Conservation (phyloP, 768 basidiomycete genomes). For the Hemileccinum rubropunctum region DNA sequence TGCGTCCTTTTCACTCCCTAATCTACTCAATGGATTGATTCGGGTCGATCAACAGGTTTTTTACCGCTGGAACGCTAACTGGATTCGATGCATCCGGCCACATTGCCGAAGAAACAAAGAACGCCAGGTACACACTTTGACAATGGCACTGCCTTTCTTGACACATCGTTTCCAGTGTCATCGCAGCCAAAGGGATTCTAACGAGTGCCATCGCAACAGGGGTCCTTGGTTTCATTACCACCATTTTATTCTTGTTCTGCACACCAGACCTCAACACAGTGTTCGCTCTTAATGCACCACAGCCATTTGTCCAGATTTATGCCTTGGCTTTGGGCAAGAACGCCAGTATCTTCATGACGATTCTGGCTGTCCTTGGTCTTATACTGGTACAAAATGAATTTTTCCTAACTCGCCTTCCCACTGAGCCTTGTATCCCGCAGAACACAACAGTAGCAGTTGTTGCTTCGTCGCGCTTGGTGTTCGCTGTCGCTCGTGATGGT, state of each 20-base stretch:
- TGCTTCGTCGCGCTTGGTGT: slow-evolving; percentile 84
- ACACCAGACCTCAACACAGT: slow-evolving; percentile 74
- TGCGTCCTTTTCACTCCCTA: slow-evolving; percentile 31
- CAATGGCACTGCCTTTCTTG: not conserved
- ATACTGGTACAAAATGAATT: slow-evolving; percentile 57
- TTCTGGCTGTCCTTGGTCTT: slow-evolving; percentile 79
- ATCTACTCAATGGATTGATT: not conserved
- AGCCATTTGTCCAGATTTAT: slow-evolving; percentile 90
- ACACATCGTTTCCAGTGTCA: slow-evolving; percentile 44
- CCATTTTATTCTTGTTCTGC: slow-evolving; percentile 82
- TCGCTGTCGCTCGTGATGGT: slow-evolving; percentile 93
- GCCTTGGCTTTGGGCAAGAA: slow-evolving; percentile 78
- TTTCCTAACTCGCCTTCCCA: not conserved
- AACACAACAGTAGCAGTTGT: slow-evolving; percentile 88
- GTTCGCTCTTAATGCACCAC: slow-evolving; percentile 77
- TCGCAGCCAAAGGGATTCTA: slow-evolving; percentile 82
- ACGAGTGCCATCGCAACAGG: slow-evolving; percentile 76
- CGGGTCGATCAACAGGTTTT: slow-evolving; percentile 64
- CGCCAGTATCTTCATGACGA: slow-evolving; percentile 83
- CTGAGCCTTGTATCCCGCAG: slow-evolving; percentile 33
- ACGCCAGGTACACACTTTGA: slow-evolving; percentile 50
- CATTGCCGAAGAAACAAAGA: slow-evolving; percentile 85
- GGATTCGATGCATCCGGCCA: slow-evolving; percentile 91
- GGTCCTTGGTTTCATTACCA: slow-evolving; percentile 71
- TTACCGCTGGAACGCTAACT: slow-evolving; percentile 83